Evolutionary conservation across 352 stramenopile species (phyloP).

Genomic region (Elongisporangium undulatum): DNA sequence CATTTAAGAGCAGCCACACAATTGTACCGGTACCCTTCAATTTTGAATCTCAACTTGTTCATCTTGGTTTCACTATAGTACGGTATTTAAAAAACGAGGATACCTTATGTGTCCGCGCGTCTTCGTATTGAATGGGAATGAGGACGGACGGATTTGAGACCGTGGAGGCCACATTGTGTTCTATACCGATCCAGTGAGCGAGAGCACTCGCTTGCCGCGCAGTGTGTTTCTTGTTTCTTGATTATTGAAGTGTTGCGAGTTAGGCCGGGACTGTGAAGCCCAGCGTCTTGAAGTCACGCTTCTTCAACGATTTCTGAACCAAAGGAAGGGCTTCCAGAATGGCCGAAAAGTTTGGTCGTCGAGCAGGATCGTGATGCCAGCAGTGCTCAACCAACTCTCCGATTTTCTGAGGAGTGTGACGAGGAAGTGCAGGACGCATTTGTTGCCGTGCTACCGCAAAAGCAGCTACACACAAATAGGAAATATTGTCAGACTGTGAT

Average conservation of each 20-base stretch:
- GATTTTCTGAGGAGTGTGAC: slow-evolving; percentile 80
- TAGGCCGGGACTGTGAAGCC: slow-evolving; percentile 48
- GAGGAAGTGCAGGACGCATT: slow-evolving; percentile 80
- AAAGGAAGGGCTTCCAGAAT: slow-evolving; percentile 76
- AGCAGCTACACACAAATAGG: slow-evolving; percentile 34
- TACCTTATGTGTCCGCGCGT: not conserved
- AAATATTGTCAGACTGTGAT: slow-evolving; percentile 4
- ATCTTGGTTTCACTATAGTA: not conserved
- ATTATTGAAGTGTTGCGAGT: not conserved
- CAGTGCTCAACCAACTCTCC: slow-evolving; percentile 78
- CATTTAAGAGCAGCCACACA: not conserved
- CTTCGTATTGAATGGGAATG: not conserved
- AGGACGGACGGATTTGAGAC: not conserved
- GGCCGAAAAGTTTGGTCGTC: slow-evolving; percentile 66
- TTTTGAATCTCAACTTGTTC: not conserved
- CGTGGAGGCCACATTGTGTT: not conserved
- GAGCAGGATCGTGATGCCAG: slow-evolving; percentile 77
- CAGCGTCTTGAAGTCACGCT: slow-evolving; percentile 85
- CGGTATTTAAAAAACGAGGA: not conserved
- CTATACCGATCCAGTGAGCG: not conserved
- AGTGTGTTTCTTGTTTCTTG: not conserved
- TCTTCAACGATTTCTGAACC: slow-evolving; percentile 79
- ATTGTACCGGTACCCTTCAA: not conserved
- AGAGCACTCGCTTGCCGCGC: not conserved
- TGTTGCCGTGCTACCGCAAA: slow-evolving; percentile 83